Conservation (phyloP, 2,329 filamentous ascomycete species). For the Biscogniauxia sp. region DNA sequence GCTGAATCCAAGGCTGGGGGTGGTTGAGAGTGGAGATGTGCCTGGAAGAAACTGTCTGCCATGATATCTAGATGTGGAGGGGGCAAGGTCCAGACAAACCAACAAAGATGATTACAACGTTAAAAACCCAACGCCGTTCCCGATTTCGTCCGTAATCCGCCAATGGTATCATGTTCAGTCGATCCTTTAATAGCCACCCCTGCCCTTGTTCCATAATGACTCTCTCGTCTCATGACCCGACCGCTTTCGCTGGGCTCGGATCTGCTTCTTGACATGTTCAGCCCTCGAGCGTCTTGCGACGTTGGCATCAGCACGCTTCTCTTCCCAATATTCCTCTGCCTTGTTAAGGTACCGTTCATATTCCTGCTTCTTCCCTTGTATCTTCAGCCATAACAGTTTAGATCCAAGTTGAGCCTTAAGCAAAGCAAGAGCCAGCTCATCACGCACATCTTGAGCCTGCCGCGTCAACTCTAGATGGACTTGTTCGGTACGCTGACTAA, state of each 20-base stretch:
- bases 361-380: constrained; percentile 49
- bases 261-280: constrained; percentile 28
- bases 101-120: constrained; percentile 24
- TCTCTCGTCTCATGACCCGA: constrained; percentile 19
- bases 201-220: constrained; percentile 26
- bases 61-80: constrained; percentile 11
- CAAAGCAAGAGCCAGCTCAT: constrained; percentile 44
- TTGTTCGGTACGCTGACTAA: constrained; percentile 27
- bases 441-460: constrained; percentile 35
- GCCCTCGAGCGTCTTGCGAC: constrained; percentile 29
- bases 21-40: constrained; percentile 3
- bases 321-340: constrained; percentile 42
- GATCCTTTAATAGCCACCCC: constrained; percentile 15
- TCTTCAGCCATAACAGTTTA: constrained; percentile 55
- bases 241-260: constrained; percentile 27
- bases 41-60: constrained; percentile 5
- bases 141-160: constrained; percentile 22
- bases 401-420: constrained; percentile 55
- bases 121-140: constrained; percentile 29
- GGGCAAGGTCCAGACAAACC: constrained; percentile 14
- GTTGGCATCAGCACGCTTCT: constrained; percentile 35
- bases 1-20: neutral
- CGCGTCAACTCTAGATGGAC: constrained; percentile 34
- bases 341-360: constrained; percentile 46
- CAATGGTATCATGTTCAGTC: constrained; percentile 26